Percentiles rank a stretch among this genome's conserved stretches.
Conservation (phyloP, 768 basidiomycete species). For the Porphyrellus cyaneotinctus region DNA sequence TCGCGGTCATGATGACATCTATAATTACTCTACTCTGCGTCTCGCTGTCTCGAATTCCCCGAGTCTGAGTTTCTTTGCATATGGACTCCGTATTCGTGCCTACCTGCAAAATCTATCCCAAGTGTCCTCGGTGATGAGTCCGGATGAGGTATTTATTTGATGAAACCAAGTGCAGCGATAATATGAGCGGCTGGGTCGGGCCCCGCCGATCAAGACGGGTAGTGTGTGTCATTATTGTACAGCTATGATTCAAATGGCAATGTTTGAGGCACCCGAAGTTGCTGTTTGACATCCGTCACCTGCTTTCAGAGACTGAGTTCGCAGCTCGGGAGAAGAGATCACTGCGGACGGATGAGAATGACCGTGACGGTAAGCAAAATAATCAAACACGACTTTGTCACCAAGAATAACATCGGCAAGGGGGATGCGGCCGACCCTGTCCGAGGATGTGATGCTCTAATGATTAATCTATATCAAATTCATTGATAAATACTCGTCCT, state of each 20-base stretch:
- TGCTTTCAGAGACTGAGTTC: background rate
- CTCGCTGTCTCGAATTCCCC: background rate
- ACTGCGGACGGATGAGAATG: conserved; percentile 3
- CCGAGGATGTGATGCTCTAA: background rate
- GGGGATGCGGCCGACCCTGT: background rate
- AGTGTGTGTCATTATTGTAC: background rate
- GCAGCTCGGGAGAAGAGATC: background rate
- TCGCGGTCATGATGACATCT: background rate
- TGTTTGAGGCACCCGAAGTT: background rate
- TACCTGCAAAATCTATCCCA: background rate
- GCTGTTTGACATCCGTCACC: background rate
- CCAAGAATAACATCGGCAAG: too few relatives aligned
- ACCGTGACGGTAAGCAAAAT: background rate
- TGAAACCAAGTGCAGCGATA: background rate
- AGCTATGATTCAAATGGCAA: background rate
- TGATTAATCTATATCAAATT: background rate
- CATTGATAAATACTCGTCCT: background rate
- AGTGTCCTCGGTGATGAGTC: background rate
- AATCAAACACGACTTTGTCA: background rate
- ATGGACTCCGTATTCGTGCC: background rate
- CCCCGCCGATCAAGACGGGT: background rate
- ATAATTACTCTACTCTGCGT: background rate
- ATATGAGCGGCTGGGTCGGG: background rate
- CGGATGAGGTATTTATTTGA: background rate
- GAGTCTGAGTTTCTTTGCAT: background rate